phyloP scores from a whole-genome alignment of 257 asterid species.

The Gentiana macrophylla region DNA sequence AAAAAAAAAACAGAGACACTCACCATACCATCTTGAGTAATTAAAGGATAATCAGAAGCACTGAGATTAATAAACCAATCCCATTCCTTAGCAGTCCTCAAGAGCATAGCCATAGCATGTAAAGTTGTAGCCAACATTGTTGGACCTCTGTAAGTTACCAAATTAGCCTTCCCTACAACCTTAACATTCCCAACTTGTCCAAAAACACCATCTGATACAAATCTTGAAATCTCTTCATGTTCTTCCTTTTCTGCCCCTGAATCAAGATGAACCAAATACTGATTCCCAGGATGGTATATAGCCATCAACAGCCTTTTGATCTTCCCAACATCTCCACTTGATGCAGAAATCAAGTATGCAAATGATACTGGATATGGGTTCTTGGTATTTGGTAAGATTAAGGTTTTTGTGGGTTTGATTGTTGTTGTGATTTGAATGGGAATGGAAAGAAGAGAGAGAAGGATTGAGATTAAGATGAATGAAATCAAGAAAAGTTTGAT shows the following conservation, averaged over 20 bases:
- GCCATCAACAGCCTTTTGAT: conserved; percentile 66
- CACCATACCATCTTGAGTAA: conserved; percentile 99
- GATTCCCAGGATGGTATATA: conserved; percentile 71
- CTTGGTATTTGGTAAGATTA: conserved; percentile 34
- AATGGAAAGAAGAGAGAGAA: conserved; percentile 44
- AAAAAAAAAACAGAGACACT: conserved; percentile 19
- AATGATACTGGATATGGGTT: conserved; percentile 56
- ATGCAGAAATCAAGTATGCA: conserved; percentile 84
- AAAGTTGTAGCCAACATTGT: conserved; percentile 87
- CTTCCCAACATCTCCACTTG: conserved; percentile 60
- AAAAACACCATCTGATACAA: conserved; percentile 41
- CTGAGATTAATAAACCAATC: conserved; percentile 95
- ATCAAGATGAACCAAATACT: conserved; percentile 65
- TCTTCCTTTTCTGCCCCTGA: conserved; percentile 52
- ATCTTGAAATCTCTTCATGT: conserved; percentile 54
- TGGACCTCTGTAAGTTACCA: conserved; percentile 87
- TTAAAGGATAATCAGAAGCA: conserved; percentile 83
- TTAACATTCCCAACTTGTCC: conserved; percentile 62
- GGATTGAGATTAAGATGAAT: conserved; percentile 34
- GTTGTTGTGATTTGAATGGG: conserved; percentile 38
- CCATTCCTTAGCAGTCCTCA: conserved; percentile 63
- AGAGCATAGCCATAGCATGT: conserved; percentile 61
- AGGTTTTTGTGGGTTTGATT: conserved; percentile 26
- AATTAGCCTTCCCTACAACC: conserved; percentile 54
- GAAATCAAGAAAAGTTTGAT: conserved; percentile 41